These are phyloP conservation scores for Cystoisospora suis DNA, from an alignment of 169 alveolate species.

Conservation along the genomic window DNA sequence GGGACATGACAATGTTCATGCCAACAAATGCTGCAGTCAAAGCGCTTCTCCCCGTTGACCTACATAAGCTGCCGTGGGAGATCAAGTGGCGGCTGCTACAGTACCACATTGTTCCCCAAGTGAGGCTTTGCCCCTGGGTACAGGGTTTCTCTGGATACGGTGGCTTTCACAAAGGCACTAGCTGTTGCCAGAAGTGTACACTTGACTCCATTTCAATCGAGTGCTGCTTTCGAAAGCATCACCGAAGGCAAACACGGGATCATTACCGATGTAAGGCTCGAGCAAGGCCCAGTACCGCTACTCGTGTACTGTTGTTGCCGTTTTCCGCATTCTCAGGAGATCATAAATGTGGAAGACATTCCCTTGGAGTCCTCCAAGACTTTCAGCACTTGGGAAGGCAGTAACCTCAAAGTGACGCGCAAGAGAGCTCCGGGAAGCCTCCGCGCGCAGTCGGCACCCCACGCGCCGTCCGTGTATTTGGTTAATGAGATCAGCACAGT, in stretches of 20 bases:
- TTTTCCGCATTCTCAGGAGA: no score
- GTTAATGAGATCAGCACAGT: conserved; percentile 8
- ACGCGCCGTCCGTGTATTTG: neutral
- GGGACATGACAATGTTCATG: conserved; percentile 41
- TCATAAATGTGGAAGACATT: neutral
- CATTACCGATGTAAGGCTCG: no score
- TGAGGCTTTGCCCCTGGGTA: no score
- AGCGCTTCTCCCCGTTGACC: conserved; percentile 15
- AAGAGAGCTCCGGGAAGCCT: neutral
- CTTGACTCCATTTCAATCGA: no score
- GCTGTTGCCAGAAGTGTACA: no score
- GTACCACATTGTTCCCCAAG: conserved; percentile 38
- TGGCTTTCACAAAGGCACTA: no score
- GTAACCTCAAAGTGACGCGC: neutral
- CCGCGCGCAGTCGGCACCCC: neutral
- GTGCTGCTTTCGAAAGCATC: no score
- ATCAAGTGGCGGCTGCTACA: conserved; percentile 32
- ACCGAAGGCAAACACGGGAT: no score
- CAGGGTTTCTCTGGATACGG: no score
- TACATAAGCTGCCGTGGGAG: conserved; percentile 42
- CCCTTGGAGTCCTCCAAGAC: conserved; percentile 10
- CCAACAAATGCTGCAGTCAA: conserved; percentile 7
- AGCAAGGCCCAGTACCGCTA: no score
- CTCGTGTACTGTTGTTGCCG: no score
- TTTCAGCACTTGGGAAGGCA: conserved; percentile 36